phyloP scores from a whole-genome alignment of 345 rosid genomes.

The Isatis tinctoria region DNA sequence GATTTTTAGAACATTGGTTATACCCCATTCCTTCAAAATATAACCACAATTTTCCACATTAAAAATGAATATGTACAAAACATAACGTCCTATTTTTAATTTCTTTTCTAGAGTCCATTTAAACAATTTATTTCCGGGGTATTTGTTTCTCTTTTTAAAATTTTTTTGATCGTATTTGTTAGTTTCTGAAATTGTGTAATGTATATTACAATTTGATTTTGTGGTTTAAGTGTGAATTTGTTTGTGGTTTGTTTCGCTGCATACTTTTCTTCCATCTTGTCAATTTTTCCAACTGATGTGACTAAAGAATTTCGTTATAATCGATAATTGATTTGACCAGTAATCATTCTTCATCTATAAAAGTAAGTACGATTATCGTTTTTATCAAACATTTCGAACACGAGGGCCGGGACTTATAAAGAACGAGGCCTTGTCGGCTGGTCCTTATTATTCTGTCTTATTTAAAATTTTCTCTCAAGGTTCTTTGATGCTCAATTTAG shows the following conservation, averaged over 20 bases:
- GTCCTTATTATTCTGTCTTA: too few species aligned
- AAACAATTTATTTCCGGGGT: not conserved
- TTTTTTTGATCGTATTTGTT: not conserved
- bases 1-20: too few species aligned
- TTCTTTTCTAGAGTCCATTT: not conserved
- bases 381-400: too few species aligned
- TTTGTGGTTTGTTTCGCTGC: not conserved
- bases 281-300: conserved; percentile 11
- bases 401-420: too few species aligned
- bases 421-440: too few species aligned
- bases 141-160: not conserved
- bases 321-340: conserved; percentile 24
- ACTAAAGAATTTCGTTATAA: conserved; percentile 20
- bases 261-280: not conserved
- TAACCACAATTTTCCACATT: not conserved
- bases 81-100: not conserved
- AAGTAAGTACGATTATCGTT: not conserved
- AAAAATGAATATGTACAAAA: not conserved
- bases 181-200: not conserved
- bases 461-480: too few species aligned
- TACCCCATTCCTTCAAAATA: conserved; percentile 7
- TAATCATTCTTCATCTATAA: conserved; percentile 9
- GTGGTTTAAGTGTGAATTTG: not conserved
- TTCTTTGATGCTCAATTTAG: too few species aligned
- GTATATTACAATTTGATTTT: conserved; percentile 2